Percentiles rank a stretch among this genome's conserved stretches.
Evolutionary conservation across 2,329 filamentous ascomycete genomes (phyloP).

Genomic region (Talaromyces islandicus): DNA sequence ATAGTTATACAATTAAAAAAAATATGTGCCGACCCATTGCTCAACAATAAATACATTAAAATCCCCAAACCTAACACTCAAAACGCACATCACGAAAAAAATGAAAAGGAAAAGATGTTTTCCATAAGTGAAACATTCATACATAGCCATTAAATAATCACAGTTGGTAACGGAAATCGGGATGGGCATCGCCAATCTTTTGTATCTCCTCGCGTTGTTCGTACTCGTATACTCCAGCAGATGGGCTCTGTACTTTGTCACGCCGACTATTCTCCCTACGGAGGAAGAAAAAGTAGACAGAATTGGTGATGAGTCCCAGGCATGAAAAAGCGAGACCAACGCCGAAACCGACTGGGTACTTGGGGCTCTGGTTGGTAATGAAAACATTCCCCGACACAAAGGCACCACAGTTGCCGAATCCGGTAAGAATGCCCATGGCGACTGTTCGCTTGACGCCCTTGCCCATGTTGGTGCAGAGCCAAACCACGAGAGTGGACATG

Average conservation of each 20-base stretch:
- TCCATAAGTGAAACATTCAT: background rate
- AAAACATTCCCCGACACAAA: conserved; percentile 40
- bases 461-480: conserved; percentile 36
- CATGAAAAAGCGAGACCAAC: conserved; percentile 17
- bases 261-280: conserved; percentile 10
- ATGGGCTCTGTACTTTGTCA: conserved; percentile 3
- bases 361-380: conserved; percentile 31
- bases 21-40: background rate
- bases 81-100: background rate
- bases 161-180: conserved; percentile 14
- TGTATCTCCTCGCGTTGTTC: conserved; percentile 9
- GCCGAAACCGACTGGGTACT: conserved; percentile 10
- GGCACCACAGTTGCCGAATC: conserved; percentile 42
- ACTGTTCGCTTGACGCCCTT: conserved; percentile 37
- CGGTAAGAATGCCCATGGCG: conserved; percentile 36
- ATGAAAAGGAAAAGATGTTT: background rate
- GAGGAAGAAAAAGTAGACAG: conserved; percentile 9
- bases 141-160: conserved; percentile 1
- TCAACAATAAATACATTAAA: background rate
- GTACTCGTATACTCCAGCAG: conserved; percentile 2
- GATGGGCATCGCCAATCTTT: conserved; percentile 13
- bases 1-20: background rate
- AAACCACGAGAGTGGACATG: conserved; percentile 29
- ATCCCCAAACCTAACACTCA: background rate
- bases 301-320: conserved; percentile 3